Evolutionary conservation across 140 eudicot genomes (phyloP).

Genomic region (Anethum foeniculum): DNA sequence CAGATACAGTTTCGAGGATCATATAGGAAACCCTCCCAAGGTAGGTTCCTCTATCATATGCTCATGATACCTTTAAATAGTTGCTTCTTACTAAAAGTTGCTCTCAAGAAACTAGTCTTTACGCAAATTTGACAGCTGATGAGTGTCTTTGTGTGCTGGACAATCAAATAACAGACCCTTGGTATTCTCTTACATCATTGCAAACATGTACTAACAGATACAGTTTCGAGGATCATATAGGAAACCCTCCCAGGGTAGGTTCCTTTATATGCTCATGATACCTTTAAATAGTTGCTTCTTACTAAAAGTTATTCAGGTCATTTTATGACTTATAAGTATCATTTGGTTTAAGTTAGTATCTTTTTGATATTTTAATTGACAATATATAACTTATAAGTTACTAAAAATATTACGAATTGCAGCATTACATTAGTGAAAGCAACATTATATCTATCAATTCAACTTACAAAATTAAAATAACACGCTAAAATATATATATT

Average conservation of each 20-base stretch:
- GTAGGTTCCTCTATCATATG: neutral
- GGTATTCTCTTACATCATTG: neutral
- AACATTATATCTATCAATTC: too few relatives aligned
- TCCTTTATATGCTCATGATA: neutral
- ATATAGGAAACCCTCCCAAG: neutral
- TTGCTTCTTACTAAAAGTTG: too few relatives aligned
- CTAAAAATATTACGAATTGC: too few relatives aligned
- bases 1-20: neutral
- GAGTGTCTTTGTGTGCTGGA: neutral
- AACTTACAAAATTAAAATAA: too few relatives aligned
- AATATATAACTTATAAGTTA: too few relatives aligned
- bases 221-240: neutral
- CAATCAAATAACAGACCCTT: neutral
- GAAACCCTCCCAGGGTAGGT: neutral
- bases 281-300: too few relatives aligned
- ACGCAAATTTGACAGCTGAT: neutral
- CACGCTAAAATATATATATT: too few relatives aligned
- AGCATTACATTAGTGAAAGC: too few relatives aligned
- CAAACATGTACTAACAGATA: neutral
- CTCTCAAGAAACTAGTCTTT: neutral
- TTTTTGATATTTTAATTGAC: too few relatives aligned
- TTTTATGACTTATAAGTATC: too few relatives aligned
- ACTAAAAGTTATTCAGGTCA: too few relatives aligned
- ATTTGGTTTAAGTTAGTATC: too few relatives aligned
- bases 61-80: neutral